Base-by-base conservation (phyloP, 139 green algal species). In the Spirogloea muscicola region DNA sequence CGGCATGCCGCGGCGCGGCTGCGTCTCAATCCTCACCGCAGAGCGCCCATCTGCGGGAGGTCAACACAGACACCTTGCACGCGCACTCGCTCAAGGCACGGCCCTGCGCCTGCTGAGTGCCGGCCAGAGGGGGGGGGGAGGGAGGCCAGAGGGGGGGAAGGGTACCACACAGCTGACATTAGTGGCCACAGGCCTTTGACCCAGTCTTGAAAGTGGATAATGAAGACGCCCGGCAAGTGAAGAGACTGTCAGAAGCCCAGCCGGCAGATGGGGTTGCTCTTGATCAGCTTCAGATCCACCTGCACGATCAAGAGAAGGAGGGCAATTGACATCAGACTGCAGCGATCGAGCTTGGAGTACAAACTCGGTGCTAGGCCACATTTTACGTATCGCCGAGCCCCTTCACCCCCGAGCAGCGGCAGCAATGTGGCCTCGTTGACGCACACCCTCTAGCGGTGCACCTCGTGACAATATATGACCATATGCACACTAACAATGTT, bases 191-290 rank as follows among this genome's bases (percentile, higher is more conserved):
- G n/a, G n/a, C n/a, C n/a, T n/a, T n/a, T n/a, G n/a, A n/a, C n/a
- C n/a, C n/a, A n/a, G n/a, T n/a, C n/a, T n/a, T n/a, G n/a, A n/a
- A n/a, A n/a, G n/a, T n/a, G n/a, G n/a, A n/a, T n/a, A n/a, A n/a
- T n/a, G n/a, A n/a, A n/a, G n/a, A n/a, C n/a, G n/a, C n/a, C n/a
- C n/a, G n/a, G n/a, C n/a, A n/a, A n/a, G n/a, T n/a, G n/a, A n/a
- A n/a, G n/a, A n/a, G n/a, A n/a, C n/a, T n/a, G 49, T 64, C 57
- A 76, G 66, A 96, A 29, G 0, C 93, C 92, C 49, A 98, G 71
- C 36, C 93, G 77, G 85, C 94, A 98, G 42, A 98, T 88, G n/a
- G 90, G 89, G 81, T 97, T 98, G 29, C 79, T 88, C 80, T 90
- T 91, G 13, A 98, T 91, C 85, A 94, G 91, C 27, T 81, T 81